These are phyloP conservation scores for Penicillium odoratum DNA, from an alignment of 495 filamentous ascomycete species.

Conservation along the genomic window DNA sequence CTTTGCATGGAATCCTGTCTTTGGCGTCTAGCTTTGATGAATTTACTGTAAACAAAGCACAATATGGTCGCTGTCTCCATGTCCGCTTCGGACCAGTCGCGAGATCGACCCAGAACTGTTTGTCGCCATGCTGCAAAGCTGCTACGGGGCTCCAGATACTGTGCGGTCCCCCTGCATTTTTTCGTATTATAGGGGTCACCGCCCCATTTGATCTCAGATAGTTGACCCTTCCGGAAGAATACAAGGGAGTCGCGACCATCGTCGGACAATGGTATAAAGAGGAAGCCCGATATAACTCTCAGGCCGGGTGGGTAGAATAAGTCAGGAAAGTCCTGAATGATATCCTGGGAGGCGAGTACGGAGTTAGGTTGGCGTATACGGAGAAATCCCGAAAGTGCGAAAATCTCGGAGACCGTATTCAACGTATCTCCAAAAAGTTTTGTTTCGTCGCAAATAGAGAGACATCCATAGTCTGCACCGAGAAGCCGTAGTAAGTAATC, in stretches of 20 bases:
- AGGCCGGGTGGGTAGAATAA: constrained; percentile 80
- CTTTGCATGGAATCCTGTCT: constrained; percentile 83
- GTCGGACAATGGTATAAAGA: constrained; percentile 79
- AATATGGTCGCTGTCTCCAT: constrained; percentile 86
- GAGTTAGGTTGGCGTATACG: constrained; percentile 73
- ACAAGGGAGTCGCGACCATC: constrained; percentile 85
- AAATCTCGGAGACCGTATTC: constrained; percentile 71
- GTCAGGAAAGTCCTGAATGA: constrained; percentile 79
- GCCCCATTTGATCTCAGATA: constrained; percentile 84
- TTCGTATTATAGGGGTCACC: constrained; percentile 83
- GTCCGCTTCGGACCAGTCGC: constrained; percentile 52
- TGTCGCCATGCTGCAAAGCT: constrained; percentile 41
- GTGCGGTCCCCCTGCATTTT: constrained; percentile 40
- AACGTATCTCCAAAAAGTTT: constrained; percentile 73
- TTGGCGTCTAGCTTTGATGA: constrained; percentile 91
- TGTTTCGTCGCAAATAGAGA: constrained; percentile 84
- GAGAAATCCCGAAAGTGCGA: constrained; percentile 85
- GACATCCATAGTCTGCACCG: constrained; percentile 81
- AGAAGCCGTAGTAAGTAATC: constrained; percentile 85
- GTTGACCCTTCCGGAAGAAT: constrained; percentile 80
- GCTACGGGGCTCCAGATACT: constrained; percentile 35
- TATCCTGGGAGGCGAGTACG: constrained; percentile 75
- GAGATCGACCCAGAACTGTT: constrained; percentile 37
- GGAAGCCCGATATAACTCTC: constrained; percentile 71
- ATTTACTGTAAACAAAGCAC: constrained; percentile 87